Evolutionary conservation across 768 basidiomycete genomes (phyloP), one percentile per base, ranked within the genome.

Genomic region (Naganishia vishniacii): DNA sequence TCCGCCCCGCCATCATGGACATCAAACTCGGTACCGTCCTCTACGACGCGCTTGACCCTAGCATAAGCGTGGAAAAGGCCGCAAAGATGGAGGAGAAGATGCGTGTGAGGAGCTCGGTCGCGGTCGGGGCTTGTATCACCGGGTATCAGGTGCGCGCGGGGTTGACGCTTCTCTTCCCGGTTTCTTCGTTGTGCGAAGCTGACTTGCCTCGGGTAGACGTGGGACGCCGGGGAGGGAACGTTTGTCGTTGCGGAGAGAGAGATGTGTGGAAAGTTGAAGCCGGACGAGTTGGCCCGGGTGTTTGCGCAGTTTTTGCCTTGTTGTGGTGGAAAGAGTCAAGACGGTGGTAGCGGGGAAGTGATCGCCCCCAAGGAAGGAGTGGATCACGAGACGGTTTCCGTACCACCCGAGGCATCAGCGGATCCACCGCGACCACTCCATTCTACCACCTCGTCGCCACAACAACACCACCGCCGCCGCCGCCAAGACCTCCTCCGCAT

Each of bases 91-190:
- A 82, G 62, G 81, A 83, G 70, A 80, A 82, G 1, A 91, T 91
- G 0, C 80, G 78, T 29, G 77, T 81, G 11, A 86, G 89, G 0
- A 97, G 94, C 1, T 87, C 84, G 11, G 73, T 81, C 2, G 83
- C 85, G 75, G 87, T 86, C 0, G 95, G 94, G 0, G 66, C 97
- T 3, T 79, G 89, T 41, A 76, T 97, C 51, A 95, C 92, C 1
- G 95, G 89, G 7, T 97, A 91, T 77, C 89, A 91, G 81, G 94
- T 91, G n/a, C n/a, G n/a, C n/a, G n/a, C n/a, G n/a, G n/a, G n/a
- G n/a, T n/a, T n/a, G n/a, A 68, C 59, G 82, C 73, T 13, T 26
- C 23, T 48, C 34, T 41, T 16, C 6, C n/a, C 13, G 5, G 23
- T 42, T 8, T 20, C 2, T 15, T 3, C 41, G 18, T 23, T 7